These are phyloP conservation scores for Sclerotinia spermophila DNA, from an alignment of 2,329 filamentous ascomycete species.

Conservation along the genomic window DNA sequence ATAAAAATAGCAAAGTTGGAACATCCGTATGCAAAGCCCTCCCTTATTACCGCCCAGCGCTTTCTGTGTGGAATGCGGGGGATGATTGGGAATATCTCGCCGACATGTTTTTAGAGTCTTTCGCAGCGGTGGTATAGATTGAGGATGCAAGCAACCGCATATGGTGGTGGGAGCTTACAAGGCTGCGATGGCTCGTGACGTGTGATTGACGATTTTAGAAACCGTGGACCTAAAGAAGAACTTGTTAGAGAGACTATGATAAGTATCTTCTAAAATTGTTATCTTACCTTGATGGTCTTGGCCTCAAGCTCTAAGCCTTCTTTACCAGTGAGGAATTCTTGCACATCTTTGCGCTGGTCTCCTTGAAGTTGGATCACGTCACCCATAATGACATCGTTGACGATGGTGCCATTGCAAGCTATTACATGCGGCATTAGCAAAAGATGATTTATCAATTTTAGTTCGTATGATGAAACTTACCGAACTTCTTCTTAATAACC, in stretches of 20 bases:
- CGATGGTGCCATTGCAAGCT: slow-evolving; percentile 99
- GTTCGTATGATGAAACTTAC: slow-evolving; percentile 46
- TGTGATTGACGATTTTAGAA: slow-evolving; percentile 47
- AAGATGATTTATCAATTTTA: neutral
- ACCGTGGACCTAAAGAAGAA: slow-evolving; percentile 51
- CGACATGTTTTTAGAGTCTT: neutral
- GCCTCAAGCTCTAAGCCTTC: slow-evolving; percentile 89
- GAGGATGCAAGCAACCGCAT: slow-evolving; percentile 3
- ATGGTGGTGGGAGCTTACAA: neutral
- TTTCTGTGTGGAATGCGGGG: slow-evolving; percentile 37
- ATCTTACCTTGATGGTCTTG: slow-evolving; percentile 88
- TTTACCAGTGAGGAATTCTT: slow-evolving; percentile 95
- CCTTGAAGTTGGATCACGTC: slow-evolving; percentile 99
- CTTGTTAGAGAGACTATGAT: slow-evolving; percentile 18
- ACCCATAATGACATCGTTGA: slow-evolving; percentile 92
- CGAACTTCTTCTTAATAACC: slow-evolving; percentile 99
- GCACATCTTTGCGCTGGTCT: slow-evolving; percentile 97
- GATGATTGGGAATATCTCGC: slow-evolving; percentile 33
- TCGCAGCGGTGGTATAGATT: slow-evolving; percentile 2
- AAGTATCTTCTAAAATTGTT: neutral
- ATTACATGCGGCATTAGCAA: neutral
- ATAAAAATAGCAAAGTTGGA: slow-evolving; percentile 9
- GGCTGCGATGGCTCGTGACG: slow-evolving; percentile 7
- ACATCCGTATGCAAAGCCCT: slow-evolving; percentile 4
- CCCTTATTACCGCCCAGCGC: slow-evolving; percentile 20